These are phyloP conservation scores for Pharnaceum exiguum DNA, from an alignment of 148 eudicot species.

Conservation along the genomic window DNA sequence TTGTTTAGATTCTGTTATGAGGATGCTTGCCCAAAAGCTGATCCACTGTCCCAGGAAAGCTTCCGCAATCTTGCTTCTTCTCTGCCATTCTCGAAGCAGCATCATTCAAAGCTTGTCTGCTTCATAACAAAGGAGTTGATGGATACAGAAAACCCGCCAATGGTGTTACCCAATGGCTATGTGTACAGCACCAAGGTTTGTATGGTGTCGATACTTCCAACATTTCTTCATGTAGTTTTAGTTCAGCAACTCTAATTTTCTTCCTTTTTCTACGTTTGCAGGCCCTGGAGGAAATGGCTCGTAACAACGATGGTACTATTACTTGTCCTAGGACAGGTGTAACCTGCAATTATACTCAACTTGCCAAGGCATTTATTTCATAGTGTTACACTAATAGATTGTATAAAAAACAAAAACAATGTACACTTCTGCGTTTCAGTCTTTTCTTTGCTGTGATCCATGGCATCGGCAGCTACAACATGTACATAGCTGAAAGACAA, in stretches of 20 bases:
- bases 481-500: slow-evolving; percentile 25
- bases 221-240: neutral
- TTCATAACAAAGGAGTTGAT: slow-evolving; percentile 91
- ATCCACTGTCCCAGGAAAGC: slow-evolving; percentile 90
- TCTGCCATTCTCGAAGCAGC: slow-evolving; percentile 98
- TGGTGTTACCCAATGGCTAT: slow-evolving; percentile 91
- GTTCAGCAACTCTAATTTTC: neutral
- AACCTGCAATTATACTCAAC: slow-evolving; percentile 59
- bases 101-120: slow-evolving; percentile 96
- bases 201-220: neutral
- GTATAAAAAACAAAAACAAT: slow-evolving; percentile 15
- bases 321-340: slow-evolving; percentile 86
- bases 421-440: neutral
- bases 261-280: slow-evolving; percentile 23
- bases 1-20: slow-evolving; percentile 73
- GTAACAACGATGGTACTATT: slow-evolving; percentile 68
- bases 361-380: slow-evolving; percentile 73
- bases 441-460: slow-evolving; percentile 8
- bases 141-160: slow-evolving; percentile 99
- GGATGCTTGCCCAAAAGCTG: slow-evolving; percentile 91
- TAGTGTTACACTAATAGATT: slow-evolving; percentile 20
- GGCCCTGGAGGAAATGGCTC: slow-evolving; percentile 98
- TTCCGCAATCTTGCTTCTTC: slow-evolving; percentile 81
- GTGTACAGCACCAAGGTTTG: slow-evolving; percentile 95
- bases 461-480: slow-evolving; percentile 4